Base-by-base conservation (phyloP, 176 grass and related monocot genomes). In the Eragrostis curvula region DNA sequence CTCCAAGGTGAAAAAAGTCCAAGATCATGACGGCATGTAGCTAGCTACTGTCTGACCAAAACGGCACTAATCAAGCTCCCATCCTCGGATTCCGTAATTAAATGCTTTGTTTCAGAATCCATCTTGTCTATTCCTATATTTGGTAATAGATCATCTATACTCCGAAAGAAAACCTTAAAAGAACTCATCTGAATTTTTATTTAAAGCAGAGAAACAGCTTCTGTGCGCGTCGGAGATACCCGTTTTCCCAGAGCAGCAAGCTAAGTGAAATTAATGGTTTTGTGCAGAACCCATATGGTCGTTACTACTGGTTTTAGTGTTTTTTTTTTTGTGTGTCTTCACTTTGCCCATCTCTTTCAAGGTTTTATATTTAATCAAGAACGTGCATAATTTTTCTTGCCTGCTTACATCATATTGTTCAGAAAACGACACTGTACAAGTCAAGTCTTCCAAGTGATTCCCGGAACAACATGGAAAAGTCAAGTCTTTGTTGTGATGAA, bases 401-500 rank as follows among this genome's bases (percentile, higher is more conserved):
- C 59, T 84, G 46, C 82, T 77, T 13, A 17, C 72, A 30, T 42
- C 6, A 52, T 20, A 27, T 15, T 24, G 24, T 42, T 66, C 47
- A 36, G 59, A 67, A 80, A 86, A 32, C n/a, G 77, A 74, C 27
- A 32, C 28, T 23, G 39, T 64, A 41, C 24, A 46, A 77, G 79
- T 83, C 79, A 55, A 77, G 72, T 71, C 55, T 32, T 71, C 0
- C 9, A 16, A 64, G 66, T 79, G 51, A 78, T 64, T 77, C n/a
- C 42, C 42, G 8, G 7, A 5, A 25, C 21, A 59, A 67, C 28
- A 32, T 14, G 9, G 39, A 52, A 46, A 42, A 77, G 65, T 77
- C 72, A 78, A 78, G 73, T 77, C 66, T 32, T 65, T 0, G 14
- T 17, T 65, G 13, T 36, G 28, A 32, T 64, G 13, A 64, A 64